Percentiles rank a stretch among this genome's conserved stretches.
Conservation (phyloP, 1,139 yeast species). For the Kodamaea alishanica region DNA sequence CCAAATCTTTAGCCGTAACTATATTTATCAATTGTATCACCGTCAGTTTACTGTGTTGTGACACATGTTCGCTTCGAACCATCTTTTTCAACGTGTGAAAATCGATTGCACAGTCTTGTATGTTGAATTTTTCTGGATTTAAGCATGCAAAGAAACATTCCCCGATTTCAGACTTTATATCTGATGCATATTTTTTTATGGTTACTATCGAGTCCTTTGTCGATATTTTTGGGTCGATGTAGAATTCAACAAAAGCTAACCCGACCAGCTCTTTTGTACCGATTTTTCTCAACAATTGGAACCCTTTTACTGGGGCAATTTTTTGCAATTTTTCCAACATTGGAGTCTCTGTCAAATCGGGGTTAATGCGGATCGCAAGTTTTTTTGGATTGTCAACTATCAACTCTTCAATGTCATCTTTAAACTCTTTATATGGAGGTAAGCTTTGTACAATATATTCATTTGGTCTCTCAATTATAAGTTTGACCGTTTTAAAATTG, state of each 20-base stretch:
- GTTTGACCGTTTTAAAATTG: slow-evolving; percentile 11
- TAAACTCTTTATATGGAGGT: slow-evolving; percentile 16
- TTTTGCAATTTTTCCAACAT: slow-evolving; percentile 24
- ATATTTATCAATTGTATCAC: slow-evolving; percentile 67
- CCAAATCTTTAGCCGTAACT: slow-evolving; percentile 60
- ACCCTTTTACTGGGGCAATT: slow-evolving; percentile 22
- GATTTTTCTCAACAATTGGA: slow-evolving; percentile 34
- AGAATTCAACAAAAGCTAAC: slow-evolving; percentile 39
- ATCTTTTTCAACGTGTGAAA: slow-evolving; percentile 29
- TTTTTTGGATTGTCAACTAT: slow-evolving; percentile 39
- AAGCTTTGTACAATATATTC: slow-evolving; percentile 51
- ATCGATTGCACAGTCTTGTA: slow-evolving; percentile 37
- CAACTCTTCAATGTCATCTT: slow-evolving; percentile 21
- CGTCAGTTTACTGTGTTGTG: slow-evolving; percentile 42
- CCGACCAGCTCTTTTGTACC: slow-evolving; percentile 39
- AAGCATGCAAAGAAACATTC: slow-evolving; percentile 30
- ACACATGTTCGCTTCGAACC: slow-evolving; percentile 34
- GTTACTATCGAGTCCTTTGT: background rate
- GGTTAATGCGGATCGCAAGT: slow-evolving; percentile 26
- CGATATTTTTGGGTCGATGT: slow-evolving; percentile 15
- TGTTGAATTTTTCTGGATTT: slow-evolving; percentile 26
- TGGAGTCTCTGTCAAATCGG: slow-evolving; percentile 25
- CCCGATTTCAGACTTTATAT: slow-evolving; percentile 1
- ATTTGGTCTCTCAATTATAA: slow-evolving; percentile 53
- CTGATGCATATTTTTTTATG: background rate